Evolutionary conservation across 805 yeast genomes (phyloP).

Genomic region (Yamadazyma tumulicola): DNA sequence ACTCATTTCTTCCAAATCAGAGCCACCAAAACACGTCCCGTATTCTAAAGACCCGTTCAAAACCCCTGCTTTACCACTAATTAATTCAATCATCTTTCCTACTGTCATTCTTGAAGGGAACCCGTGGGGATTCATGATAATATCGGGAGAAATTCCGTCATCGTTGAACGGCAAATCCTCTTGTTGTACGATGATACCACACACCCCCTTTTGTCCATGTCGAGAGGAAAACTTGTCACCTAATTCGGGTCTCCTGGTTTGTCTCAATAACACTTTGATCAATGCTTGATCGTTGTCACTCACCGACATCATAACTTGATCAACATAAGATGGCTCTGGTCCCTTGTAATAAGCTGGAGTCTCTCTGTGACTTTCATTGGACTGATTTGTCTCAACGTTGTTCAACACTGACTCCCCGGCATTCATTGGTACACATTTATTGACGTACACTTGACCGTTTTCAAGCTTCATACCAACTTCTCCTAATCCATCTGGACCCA

Average conservation of each 20-base stretch:
- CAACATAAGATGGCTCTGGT: constrained; percentile 93
- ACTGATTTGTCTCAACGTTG: constrained; percentile 13
- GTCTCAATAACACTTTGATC: constrained; percentile 87
- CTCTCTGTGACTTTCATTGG: constrained; percentile 70
- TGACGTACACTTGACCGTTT: constrained; percentile 90
- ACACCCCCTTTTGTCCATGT: constrained; percentile 99
- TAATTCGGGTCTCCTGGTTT: constrained; percentile 94
- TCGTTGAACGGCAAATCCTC: constrained; percentile 97
- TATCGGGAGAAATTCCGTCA: constrained; percentile 88
- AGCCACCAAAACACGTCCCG: constrained; percentile 98
- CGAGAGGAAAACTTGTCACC: constrained; percentile 97
- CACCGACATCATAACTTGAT: constrained; percentile 96
- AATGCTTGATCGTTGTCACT: constrained; percentile 94
- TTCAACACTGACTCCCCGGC: constrained; percentile 62
- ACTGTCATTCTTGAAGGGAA: constrained; percentile 99
- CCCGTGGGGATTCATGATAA: constrained; percentile 98
- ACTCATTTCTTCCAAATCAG: constrained; percentile 94
- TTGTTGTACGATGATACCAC: constrained; percentile 96
- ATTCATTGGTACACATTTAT: constrained; percentile 87
- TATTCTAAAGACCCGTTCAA: constrained; percentile 86
- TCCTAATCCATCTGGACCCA: constrained; percentile 95
- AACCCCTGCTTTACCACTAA: constrained; percentile 97
- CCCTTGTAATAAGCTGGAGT: constrained; percentile 90
- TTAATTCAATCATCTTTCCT: constrained; percentile 95
- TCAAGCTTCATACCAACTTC: constrained; percentile 91